phyloP scores from a whole-genome alignment of 495 filamentous ascomycete species.

The Xylaria sp. region DNA sequence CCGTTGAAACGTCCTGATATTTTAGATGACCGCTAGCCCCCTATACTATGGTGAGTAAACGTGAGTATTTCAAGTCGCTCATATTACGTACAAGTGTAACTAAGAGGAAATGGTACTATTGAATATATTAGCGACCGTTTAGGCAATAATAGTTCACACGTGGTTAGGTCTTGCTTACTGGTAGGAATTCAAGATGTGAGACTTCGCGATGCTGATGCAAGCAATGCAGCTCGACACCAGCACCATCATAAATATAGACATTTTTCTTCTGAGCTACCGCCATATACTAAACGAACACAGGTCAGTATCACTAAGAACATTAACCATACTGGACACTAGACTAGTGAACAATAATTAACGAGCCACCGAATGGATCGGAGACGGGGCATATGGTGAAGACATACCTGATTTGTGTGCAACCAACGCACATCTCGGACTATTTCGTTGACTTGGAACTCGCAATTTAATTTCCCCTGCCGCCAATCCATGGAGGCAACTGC shows the following conservation, averaged over 20 bases:
- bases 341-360: not conserved
- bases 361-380: not conserved
- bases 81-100: constrained; percentile 72
- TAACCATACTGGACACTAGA: not conserved
- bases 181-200: constrained; percentile 93
- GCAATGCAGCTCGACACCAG: constrained; percentile 90
- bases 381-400: not conserved
- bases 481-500: constrained; percentile 93
- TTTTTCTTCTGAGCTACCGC: constrained; percentile 98
- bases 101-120: constrained; percentile 84
- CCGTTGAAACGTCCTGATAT: constrained; percentile 95
- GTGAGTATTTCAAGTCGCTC: not conserved
- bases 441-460: constrained; percentile 88
- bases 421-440: constrained; percentile 88
- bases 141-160: not conserved
- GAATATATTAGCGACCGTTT: constrained; percentile 1
- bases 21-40: constrained; percentile 85
- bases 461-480: constrained; percentile 87
- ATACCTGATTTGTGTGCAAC: constrained; percentile 87
- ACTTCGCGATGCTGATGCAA: constrained; percentile 89
- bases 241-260: constrained; percentile 86
- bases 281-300: constrained; percentile 61
- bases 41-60: constrained; percentile 49
- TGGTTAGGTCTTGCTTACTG: constrained; percentile 37
- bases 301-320: constrained; percentile 8